Evolutionary conservation across 2,329 filamentous ascomycete species (phyloP), one percentile per base, ranked within the genome.

Genomic region (Curvularia eragrostidis): DNA sequence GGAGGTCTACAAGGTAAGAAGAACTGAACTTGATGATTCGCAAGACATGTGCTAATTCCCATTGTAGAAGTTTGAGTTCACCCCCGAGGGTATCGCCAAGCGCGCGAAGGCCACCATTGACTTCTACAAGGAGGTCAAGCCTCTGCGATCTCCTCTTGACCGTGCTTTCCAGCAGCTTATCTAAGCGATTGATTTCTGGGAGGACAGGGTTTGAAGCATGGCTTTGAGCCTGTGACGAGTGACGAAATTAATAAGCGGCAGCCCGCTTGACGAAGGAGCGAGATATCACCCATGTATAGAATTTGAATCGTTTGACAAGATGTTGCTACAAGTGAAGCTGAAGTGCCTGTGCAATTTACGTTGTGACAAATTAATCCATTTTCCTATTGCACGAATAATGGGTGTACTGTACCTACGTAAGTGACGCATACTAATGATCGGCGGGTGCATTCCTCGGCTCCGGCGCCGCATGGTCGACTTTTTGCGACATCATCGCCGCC

Each of bases 91-190:
- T 67, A 91, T 99, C 78, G 85, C 91, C 82, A 97, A 98, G 90
- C 93, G 95, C 73, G 95, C 94, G 61, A 80, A 92, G 64, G 89
- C 90, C 70, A 99, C 95, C 65, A 84, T 98, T 74, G 88, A 98
- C 78, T 99, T 97, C 88, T 99, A 93, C 90, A 98, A 97, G 90
- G 91, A 89, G 68, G 87, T 91, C 78, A 93, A 94, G 82, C 85
- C 81, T 48, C 77, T 97, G 75, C 92, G 95, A 80, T 97, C 93
- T 54, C 94, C 95, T 67, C 80, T 99, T 82, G 97, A 98, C 88
- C 91, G 93, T 78, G 95, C 95, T 74, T 99, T 99, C 88, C 87
- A 95, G 84, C 93, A 99, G 84, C 85, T 98, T 73, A 91, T 96
- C 81, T 98, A 95, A 84, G 59, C 47, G 51, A 50, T 42, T 52